Evolutionary conservation across 495 filamentous ascomycete species (phyloP).

Genomic region (Xylaria venustula): DNA sequence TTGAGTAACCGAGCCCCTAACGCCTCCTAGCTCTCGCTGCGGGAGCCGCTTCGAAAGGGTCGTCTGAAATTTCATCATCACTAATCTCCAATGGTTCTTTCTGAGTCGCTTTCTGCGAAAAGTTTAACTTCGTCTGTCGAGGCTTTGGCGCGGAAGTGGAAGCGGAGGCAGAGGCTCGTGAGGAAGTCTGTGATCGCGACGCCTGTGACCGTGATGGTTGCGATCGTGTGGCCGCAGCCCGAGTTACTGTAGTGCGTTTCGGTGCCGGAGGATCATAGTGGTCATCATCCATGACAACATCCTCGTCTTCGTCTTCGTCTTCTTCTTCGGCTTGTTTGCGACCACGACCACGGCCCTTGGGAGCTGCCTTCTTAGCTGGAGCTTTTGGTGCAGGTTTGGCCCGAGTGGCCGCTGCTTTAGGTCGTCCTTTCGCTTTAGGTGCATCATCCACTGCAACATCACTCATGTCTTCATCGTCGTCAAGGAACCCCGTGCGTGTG

Average conservation of each 20-base stretch:
- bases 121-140: conserved; percentile 71
- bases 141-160: conserved; percentile 27
- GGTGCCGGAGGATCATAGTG: conserved; percentile 47
- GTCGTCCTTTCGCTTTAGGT: conserved; percentile 26
- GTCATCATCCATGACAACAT: conserved; percentile 64
- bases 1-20: background rate
- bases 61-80: conserved; percentile 76
- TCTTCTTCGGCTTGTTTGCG: conserved; percentile 59
- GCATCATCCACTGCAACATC: conserved; percentile 32
- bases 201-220: conserved; percentile 52
- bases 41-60: conserved; percentile 71
- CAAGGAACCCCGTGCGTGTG: conserved; percentile 21
- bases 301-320: conserved; percentile 62
- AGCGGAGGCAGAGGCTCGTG: conserved; percentile 38
- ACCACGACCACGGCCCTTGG: conserved; percentile 41
- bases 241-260: conserved; percentile 32
- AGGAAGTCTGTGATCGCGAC: conserved; percentile 54
- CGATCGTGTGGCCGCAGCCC: conserved; percentile 37
- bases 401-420: conserved; percentile 30
- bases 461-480: conserved; percentile 38
- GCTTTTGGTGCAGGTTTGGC: conserved; percentile 40
- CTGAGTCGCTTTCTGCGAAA: conserved; percentile 54
- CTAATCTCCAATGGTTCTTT: conserved; percentile 57
- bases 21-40: conserved; percentile 28
- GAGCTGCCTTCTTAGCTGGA: conserved; percentile 35